These are phyloP conservation scores for Coniferiporia sulphurascens DNA, from an alignment of 1,284 basidiomycete species.

Conservation along the genomic window DNA sequence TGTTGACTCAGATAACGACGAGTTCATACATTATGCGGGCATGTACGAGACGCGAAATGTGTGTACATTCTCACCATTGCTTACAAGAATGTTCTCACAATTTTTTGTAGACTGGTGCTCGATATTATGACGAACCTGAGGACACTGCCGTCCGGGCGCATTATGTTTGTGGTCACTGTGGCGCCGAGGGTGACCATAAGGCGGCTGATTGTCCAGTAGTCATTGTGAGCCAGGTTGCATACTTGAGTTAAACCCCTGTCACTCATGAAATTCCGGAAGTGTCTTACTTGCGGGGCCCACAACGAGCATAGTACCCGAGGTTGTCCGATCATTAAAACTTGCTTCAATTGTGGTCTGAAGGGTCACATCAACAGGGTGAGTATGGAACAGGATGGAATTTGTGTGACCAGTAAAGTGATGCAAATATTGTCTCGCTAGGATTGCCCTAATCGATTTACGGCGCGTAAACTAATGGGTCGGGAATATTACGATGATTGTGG, in stretches of 20 bases:
- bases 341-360: conserved; percentile 82
- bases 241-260: neutral
- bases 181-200: conserved; percentile 19
- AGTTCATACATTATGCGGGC: conserved; percentile 18
- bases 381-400: neutral
- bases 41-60: conserved; percentile 8
- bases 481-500: conserved; percentile 57
- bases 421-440: conserved; percentile 38
- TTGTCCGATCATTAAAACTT: conserved; percentile 82
- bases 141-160: conserved; percentile 8
- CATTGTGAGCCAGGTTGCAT: conserved; percentile 8
- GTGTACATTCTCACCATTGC: neutral
- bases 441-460: conserved; percentile 63
- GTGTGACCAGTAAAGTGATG: neutral
- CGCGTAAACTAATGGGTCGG: conserved; percentile 25
- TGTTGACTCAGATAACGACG: conserved; percentile 15
- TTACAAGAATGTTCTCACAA: neutral
- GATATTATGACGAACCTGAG: conserved; percentile 16
- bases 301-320: conserved; percentile 80
- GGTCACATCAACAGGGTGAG: conserved; percentile 76
- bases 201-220: conserved; percentile 14
- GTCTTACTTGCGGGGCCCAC: conserved; percentile 80
- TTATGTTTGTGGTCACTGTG: conserved; percentile 16
- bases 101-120: neutral
- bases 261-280: conserved; percentile 42